A percentile compares a stretch with the other conserved stretches of the same genome.
Conservation (phyloP, 139 green algal species). For the Tetraselmis striata region DNA sequence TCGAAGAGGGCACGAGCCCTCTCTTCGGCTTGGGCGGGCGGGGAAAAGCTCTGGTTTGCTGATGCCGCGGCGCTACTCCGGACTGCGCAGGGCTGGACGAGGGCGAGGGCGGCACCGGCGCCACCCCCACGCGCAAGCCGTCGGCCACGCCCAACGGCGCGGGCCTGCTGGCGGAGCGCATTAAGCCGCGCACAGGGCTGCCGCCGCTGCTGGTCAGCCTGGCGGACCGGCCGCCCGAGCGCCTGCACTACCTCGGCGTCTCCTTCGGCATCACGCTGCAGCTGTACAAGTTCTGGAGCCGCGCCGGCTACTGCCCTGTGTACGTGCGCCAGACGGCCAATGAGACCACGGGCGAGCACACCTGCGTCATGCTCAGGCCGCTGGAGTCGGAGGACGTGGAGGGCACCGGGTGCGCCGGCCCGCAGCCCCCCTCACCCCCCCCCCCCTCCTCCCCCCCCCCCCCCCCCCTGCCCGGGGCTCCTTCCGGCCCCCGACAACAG, state of each 20-base stretch:
- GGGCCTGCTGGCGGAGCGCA: conserved; percentile 61
- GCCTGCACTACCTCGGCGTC: conserved; percentile 87
- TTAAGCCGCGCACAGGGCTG: conserved; percentile 69
- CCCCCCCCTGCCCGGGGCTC: too few relatives aligned
- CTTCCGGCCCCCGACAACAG: too few relatives aligned
- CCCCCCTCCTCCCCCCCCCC: too few relatives aligned
- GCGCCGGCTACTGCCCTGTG: conserved; percentile 65
- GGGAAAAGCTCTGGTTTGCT: too few relatives aligned
- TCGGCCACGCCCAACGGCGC: not conserved
- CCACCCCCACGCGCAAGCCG: not conserved
- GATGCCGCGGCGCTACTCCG: too few relatives aligned
- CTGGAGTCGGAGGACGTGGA: conserved; percentile 61
- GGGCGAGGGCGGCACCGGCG: not conserved
- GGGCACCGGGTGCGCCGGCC: too few relatives aligned
- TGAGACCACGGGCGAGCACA: conserved; percentile 87
- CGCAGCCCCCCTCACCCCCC: too few relatives aligned
- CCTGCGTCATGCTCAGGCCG: conserved; percentile 76
- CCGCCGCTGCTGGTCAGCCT: conserved; percentile 82
- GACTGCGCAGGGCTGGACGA: conserved; percentile 2
- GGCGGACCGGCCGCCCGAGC: conserved; percentile 69
- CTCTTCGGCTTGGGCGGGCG: too few relatives aligned
- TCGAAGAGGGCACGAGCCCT: too few relatives aligned
- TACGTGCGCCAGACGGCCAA: conserved; percentile 88
- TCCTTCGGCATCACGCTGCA: conserved; percentile 88
- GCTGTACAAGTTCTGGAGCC: conserved; percentile 91